A percentile compares a stretch with the other conserved stretches of the same genome.
Conservation (phyloP, 306 rosid species). For the Cucumis hystrix region DNA sequence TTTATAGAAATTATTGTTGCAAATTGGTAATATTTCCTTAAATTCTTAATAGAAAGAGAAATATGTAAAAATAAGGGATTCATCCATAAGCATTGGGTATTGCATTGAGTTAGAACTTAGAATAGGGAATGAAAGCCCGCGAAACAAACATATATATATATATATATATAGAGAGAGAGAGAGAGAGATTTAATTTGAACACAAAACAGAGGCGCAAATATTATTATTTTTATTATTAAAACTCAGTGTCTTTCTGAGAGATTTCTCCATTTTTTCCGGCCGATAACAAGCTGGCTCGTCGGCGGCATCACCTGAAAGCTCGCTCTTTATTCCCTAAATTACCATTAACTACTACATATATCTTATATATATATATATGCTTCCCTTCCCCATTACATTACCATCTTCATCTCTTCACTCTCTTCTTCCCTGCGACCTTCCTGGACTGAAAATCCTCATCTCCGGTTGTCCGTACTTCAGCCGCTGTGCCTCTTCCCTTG, state of each 20-base stretch:
- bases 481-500: conserved; percentile 10
- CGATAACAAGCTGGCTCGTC: background rate
- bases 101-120: too few relatives aligned
- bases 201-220: background rate
- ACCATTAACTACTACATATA: background rate
- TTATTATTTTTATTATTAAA: conserved; percentile 5
- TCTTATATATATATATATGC: too few relatives aligned
- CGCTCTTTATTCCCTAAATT: conserved; percentile 4
- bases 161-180: too few relatives aligned
- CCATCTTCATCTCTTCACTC: background rate
- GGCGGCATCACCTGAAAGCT: background rate
- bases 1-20: too few relatives aligned
- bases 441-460: conserved; percentile 11
- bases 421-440: background rate
- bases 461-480: conserved; percentile 14
- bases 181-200: background rate
- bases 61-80: too few relatives aligned
- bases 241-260: background rate
- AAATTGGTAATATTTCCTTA: too few relatives aligned
- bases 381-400: too few relatives aligned
- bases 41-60: too few relatives aligned
- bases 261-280: conserved; percentile 1
- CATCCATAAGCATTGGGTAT: too few relatives aligned
- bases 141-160: too few relatives aligned
- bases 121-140: too few relatives aligned